Evolutionary conservation across 2,329 filamentous ascomycete species (phyloP), one percentile per base, ranked within the genome.

Genomic region (Calonectria fujianensis): DNA sequence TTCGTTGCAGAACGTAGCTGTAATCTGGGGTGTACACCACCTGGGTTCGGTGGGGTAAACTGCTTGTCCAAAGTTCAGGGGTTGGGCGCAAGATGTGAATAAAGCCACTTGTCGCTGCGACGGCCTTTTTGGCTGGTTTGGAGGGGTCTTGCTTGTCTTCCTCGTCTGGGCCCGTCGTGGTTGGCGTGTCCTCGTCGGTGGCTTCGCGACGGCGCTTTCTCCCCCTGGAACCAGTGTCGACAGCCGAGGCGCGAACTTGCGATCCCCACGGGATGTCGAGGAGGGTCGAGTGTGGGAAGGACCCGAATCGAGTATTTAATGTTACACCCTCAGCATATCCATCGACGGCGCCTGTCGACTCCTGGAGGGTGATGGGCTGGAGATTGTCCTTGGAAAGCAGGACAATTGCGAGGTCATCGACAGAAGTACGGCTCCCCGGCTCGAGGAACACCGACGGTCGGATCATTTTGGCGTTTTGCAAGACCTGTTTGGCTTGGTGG

Each of bases 221-320:
- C 41, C 95, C 95, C 80, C 96, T 90, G n/a, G 95, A 97, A 16
- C 96, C 96, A 0, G 96, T 98, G 82, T 98, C 95, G 72, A 98
- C 96, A 39, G 93, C 92, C 2, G 96, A 98, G 10, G 97, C 97
- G 61, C 95, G 91, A 29, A 98, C 93, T 83, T 98, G 97, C 9
- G 94, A 95, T 35, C 97, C 97, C 96, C 96, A 98, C 52, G 95
- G 94, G 69, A 96, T 88, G 7, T 92, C 89, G 70, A 98, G 90
- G 59, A 96, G 86, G 0, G 94, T 96, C 14, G 91, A 94, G 83
- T 96, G 95, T 0, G 95, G 94, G 75, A 96, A 96, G 0, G 96
- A 98, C 64, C 97, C 97, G 82, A 98, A 99, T 57, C 96, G 93
- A 1, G 96, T 99, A 86, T 98, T 98, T 69, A 96, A 92, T 3